Evolutionary conservation across 108 stramenopile genomes (phyloP), one percentile per base, ranked within the genome.

Genomic region (Mediolabrus comicus): DNA sequence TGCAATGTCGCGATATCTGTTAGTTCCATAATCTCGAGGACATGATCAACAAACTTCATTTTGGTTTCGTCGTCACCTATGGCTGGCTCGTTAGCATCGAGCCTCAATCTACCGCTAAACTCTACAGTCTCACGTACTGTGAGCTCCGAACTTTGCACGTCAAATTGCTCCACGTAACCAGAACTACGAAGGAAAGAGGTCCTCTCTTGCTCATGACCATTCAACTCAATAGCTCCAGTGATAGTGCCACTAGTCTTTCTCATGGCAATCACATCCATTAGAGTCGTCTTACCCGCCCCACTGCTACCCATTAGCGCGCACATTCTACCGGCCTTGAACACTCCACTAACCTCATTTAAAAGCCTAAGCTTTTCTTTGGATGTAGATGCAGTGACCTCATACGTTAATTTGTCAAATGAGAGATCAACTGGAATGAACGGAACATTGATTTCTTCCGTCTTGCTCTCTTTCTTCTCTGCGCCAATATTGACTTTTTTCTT

Each of bases 111-210:
- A 12, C 95, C 97, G 11, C 89, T 91, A 74, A 96, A 98, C n/a
- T 83, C 63, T 8, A 98, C 76, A 7, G 91, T 87, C 72, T 98
- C 96, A 26, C 69, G 43, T 29, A 96, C 94, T 16, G 95, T 98
- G 53, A 89, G 67, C 17, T 86, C 77, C 14, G 94, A 87, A 49
- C 84, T 65, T 71, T 96, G 95, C 7, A 91, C 78, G 74, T 97
- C 96, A 57, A 91, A 86, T 69, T 98, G 97, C 69, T 96, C 94
- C 11, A 94, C 92, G 62, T 96, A 98, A 11, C 94, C 97, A 10
- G 87, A 85, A 41, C 84, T 78, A 36, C 86, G 54, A 19, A 87
- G 72, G 41, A 91, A 91, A 3, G 83, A 77, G 22, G 60, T 66
- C 49, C 77, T 53, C 35, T 91, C 87, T 72, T 91, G 87, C 12